phyloP scores from a whole-genome alignment of 331 rosid genomes.

The Acacia pycnantha region DNA sequence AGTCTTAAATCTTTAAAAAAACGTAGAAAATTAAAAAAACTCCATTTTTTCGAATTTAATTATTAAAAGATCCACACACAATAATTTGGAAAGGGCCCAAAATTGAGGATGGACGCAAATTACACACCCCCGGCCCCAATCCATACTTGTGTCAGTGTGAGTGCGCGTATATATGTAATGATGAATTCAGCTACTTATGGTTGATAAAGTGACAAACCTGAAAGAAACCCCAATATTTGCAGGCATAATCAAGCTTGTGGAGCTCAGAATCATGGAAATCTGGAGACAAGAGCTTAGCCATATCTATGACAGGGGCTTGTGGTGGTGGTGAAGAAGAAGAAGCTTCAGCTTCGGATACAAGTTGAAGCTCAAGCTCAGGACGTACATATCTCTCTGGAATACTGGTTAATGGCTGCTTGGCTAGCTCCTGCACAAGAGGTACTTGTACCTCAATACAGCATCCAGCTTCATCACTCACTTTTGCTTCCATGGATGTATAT shows the following conservation, averaged over 20 bases:
- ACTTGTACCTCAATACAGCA: conserved; percentile 14
- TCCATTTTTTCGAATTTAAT: no score
- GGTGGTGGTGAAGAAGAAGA: conserved; percentile 3
- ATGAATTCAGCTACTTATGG: background rate
- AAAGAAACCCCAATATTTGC: conserved; percentile 40
- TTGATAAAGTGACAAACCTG: conserved; percentile 15
- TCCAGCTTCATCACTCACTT: background rate
- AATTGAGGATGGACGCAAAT: no score
- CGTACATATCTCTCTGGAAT: conserved; percentile 43
- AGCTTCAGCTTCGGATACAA: background rate
- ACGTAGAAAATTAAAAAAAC: no score
- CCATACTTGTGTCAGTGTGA: no score
- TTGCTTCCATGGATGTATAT: background rate
- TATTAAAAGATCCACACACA: no score
- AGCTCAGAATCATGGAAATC: conserved; percentile 24
- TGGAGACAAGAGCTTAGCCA: conserved; percentile 26
- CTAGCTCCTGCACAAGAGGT: conserved; percentile 36
- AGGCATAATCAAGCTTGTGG: conserved; percentile 27
- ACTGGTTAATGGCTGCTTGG: background rate
- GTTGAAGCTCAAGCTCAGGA: conserved; percentile 21
- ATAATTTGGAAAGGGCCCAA: no score
- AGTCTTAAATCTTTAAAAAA: no score
- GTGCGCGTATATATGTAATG: background rate
- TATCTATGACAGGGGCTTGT: conserved; percentile 33
- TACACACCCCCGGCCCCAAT: no score